Evolutionary conservation across 2,329 filamentous ascomycete species (phyloP).

Genomic region (Ophiostoma tasmaniense): DNA sequence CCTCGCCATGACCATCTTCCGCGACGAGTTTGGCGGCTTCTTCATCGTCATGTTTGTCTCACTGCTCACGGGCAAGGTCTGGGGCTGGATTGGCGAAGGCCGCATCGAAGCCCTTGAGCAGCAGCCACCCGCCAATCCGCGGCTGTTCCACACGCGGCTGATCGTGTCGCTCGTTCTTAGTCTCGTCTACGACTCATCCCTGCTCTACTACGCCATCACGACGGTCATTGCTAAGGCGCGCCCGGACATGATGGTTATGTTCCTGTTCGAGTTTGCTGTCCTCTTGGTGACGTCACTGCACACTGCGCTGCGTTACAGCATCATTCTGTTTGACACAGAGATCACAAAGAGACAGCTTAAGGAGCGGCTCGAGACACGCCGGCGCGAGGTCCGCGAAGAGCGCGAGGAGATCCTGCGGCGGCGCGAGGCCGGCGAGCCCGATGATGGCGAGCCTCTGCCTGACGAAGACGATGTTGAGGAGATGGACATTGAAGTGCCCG

Average conservation of each 20-base stretch:
- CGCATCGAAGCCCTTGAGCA: slow-evolving; percentile 92
- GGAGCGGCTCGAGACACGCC: slow-evolving; percentile 58
- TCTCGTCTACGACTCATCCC: slow-evolving; percentile 66
- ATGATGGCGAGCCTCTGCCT: slow-evolving; percentile 41
- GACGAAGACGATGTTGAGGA: slow-evolving; percentile 70
- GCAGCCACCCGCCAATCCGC: slow-evolving; percentile 81
- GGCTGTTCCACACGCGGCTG: slow-evolving; percentile 77
- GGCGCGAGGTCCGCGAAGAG: slow-evolving; percentile 56
- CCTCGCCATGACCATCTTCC: slow-evolving; percentile 95
- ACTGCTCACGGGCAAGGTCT: slow-evolving; percentile 88
- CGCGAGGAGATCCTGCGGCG: slow-evolving; percentile 44
- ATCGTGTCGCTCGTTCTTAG: slow-evolving; percentile 71
- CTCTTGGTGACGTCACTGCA: slow-evolving; percentile 72
- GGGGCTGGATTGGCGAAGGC: slow-evolving; percentile 96
- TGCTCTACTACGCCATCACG: slow-evolving; percentile 73
- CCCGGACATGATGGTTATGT: slow-evolving; percentile 99
- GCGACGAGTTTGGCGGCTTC: slow-evolving; percentile 88
- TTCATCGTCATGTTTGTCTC: slow-evolving; percentile 95
- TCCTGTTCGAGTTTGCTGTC: slow-evolving; percentile 93
- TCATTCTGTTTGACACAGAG: slow-evolving; percentile 68
- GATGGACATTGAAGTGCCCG: slow-evolving; percentile 88
- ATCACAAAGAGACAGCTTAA: slow-evolving; percentile 68
- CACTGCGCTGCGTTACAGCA: slow-evolving; percentile 66
- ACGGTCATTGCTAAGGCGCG: slow-evolving; percentile 78
- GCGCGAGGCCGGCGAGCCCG: slow-evolving; percentile 33